A percentile compares a stretch with the other conserved stretches of the same genome.
These are phyloP conservation scores for Trichoderma sp. DNA, from an alignment of 2,329 filamentous ascomycete genomes.

Conservation along the genomic window DNA sequence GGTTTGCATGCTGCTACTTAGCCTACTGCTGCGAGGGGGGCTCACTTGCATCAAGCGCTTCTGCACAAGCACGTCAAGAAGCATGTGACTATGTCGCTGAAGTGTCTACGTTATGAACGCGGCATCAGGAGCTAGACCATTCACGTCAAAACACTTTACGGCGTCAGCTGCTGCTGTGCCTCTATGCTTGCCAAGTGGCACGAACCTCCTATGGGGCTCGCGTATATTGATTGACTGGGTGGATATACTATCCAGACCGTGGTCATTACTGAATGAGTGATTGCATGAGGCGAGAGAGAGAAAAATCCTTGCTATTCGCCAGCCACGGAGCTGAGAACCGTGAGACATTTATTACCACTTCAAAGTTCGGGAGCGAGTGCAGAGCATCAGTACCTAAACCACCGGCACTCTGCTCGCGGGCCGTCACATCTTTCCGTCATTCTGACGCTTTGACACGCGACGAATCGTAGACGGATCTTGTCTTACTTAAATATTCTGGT, in stretches of 20 bases:
- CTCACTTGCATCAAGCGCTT: slow-evolving; percentile 8
- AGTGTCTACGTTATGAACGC: neutral
- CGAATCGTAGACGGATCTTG: slow-evolving; percentile 25
- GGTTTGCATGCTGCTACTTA: slow-evolving; percentile 11
- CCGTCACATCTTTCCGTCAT: slow-evolving; percentile 15
- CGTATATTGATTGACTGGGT: neutral
- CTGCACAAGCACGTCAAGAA: slow-evolving; percentile 8
- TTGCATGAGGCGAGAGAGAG: neutral
- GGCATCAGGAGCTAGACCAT: neutral
- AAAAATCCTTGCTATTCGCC: neutral
- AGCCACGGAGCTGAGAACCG: slow-evolving; percentile 1
- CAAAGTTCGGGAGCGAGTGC: neutral
- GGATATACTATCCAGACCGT: neutral
- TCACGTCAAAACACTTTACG: neutral
- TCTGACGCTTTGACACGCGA: slow-evolving; percentile 20
- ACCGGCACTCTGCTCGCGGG: neutral
- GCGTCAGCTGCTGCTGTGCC: slow-evolving; percentile 5
- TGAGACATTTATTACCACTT: neutral
- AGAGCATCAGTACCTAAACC: neutral
- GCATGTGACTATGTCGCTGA: slow-evolving; percentile 13
- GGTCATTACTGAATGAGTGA: neutral
- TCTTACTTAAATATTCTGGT: slow-evolving; percentile 24
- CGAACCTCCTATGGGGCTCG: slow-evolving; percentile 2
- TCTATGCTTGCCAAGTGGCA: slow-evolving; percentile 24
- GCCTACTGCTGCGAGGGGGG: slow-evolving; percentile 16